These are phyloP conservation scores for Talaromyces pinophilus DNA, from an alignment of 2,329 filamentous ascomycete genomes.

Conservation along the genomic window DNA sequence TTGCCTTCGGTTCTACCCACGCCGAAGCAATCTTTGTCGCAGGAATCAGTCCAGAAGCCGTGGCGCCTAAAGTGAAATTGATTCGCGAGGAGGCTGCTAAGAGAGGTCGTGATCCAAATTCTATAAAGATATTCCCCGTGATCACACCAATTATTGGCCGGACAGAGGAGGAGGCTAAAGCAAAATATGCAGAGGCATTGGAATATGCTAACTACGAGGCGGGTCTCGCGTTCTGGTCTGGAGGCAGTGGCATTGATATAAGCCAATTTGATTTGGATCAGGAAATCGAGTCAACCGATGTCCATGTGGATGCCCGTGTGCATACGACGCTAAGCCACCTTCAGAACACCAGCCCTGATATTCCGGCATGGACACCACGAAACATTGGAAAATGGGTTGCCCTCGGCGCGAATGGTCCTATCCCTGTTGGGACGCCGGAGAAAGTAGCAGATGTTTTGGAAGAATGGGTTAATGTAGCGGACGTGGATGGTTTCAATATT, in stretches of 20 bases:
- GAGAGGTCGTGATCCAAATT: constrained; percentile 58
- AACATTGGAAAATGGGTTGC: constrained; percentile 22
- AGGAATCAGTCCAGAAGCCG: constrained; percentile 62
- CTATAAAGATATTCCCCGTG: constrained; percentile 68
- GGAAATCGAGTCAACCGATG: constrained; percentile 49
- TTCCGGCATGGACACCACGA: constrained; percentile 21
- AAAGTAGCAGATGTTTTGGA: constrained; percentile 42
- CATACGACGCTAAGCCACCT: constrained; percentile 20
- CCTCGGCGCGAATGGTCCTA: not conserved
- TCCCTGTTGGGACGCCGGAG: constrained; percentile 34
- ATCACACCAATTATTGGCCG: constrained; percentile 65
- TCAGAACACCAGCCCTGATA: constrained; percentile 18
- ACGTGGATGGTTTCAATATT: constrained; percentile 48
- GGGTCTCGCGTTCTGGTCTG: constrained; percentile 70
- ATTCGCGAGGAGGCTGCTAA: constrained; percentile 59
- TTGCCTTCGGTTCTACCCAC: constrained; percentile 67
- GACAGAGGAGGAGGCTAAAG: constrained; percentile 66
- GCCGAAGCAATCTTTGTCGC: constrained; percentile 72
- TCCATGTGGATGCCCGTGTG: constrained; percentile 21
- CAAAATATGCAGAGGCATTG: constrained; percentile 63
- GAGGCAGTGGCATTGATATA: constrained; percentile 71
- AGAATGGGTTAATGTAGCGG: constrained; percentile 48
- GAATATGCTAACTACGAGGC: constrained; percentile 66
- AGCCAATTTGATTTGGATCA: constrained; percentile 63
- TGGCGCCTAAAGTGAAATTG: constrained; percentile 64